Conservation (phyloP, 257 asterid species). For the Eucommia ulmoides region DNA sequence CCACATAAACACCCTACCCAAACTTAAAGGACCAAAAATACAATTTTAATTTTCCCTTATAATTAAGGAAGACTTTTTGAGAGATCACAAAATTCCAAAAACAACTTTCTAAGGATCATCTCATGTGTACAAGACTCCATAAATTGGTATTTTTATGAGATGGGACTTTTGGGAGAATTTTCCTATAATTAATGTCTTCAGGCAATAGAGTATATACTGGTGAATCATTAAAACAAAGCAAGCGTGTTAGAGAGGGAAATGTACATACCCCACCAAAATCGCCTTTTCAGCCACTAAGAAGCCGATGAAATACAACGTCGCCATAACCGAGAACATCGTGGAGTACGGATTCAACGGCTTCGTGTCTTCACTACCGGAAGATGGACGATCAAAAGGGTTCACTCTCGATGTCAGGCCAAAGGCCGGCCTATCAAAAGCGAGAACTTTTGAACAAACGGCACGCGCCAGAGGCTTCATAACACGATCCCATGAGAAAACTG, state of each 20-base stretch:
- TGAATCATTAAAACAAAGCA: slow-evolving; percentile 3
- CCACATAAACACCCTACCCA: too few species aligned
- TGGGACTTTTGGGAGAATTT: too few species aligned
- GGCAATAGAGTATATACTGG: too few species aligned
- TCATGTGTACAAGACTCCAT: too few species aligned
- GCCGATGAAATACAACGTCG: slow-evolving; percentile 60
- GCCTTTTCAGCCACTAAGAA: slow-evolving; percentile 68
- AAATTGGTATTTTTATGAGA: too few species aligned
- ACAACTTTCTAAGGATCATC: too few species aligned
- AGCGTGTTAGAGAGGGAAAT: slow-evolving; percentile 3
- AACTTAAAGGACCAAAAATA: too few species aligned
- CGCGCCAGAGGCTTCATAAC: slow-evolving; percentile 65
- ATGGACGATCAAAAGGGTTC: slow-evolving; percentile 20
- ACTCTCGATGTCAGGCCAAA: slow-evolving; percentile 86
- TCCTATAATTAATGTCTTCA: too few species aligned
- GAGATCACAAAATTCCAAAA: too few species aligned
- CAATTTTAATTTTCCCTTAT: too few species aligned
- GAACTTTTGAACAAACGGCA: slow-evolving; percentile 49
- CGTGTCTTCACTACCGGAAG: slow-evolving; percentile 22
- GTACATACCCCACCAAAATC: slow-evolving; percentile 74
- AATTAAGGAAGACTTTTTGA: too few species aligned
- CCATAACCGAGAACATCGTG: slow-evolving; percentile 55
- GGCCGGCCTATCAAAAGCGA: slow-evolving; percentile 97
- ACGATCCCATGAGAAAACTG: slow-evolving; percentile 72
- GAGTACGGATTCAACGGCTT: slow-evolving; percentile 74